These are phyloP conservation scores for Wakefieldia striispora DNA, from an alignment of 768 basidiomycete genomes.

Conservation along the genomic window DNA sequence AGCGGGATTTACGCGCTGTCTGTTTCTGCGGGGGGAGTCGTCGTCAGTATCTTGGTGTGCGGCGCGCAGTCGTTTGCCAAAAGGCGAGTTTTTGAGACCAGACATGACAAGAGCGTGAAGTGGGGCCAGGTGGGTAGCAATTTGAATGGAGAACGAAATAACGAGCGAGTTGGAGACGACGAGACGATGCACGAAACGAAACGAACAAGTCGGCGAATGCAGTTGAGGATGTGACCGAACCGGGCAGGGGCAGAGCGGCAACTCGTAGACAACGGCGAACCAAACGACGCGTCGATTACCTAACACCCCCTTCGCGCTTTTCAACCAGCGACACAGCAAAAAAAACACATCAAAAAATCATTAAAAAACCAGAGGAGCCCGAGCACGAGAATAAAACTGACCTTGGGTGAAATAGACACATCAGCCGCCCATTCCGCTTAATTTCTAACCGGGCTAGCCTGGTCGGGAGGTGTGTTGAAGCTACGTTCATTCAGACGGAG, in stretches of 20 bases:
- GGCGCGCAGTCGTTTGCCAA: slow-evolving; percentile 79
- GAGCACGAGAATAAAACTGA: background rate
- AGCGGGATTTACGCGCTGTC: slow-evolving; percentile 51
- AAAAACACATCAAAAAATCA: slow-evolving; percentile 2
- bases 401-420: background rate
- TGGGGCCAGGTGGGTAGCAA: background rate
- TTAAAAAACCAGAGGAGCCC: background rate
- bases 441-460: slow-evolving; percentile 16
- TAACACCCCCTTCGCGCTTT: slow-evolving; percentile 19
- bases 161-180: slow-evolving; percentile 3
- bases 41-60: slow-evolving; percentile 58
- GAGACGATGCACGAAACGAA: background rate
- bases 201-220: slow-evolving; percentile 1
- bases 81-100: slow-evolving; percentile 79
- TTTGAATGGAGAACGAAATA: background rate
- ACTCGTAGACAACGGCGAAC: slow-evolving; percentile 19
- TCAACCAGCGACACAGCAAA: slow-evolving; percentile 25
- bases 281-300: slow-evolving; percentile 33
- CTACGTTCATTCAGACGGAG: slow-evolving; percentile 17
- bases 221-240: slow-evolving; percentile 10
- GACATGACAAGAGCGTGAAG: slow-evolving; percentile 46
- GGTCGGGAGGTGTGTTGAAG: background rate
- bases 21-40: slow-evolving; percentile 50
- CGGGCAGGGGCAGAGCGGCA: slow-evolving; percentile 25
- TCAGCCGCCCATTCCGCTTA: background rate